Conservation (phyloP, 495 filamentous ascomycete genomes). For the Penicillium coffeae region DNA sequence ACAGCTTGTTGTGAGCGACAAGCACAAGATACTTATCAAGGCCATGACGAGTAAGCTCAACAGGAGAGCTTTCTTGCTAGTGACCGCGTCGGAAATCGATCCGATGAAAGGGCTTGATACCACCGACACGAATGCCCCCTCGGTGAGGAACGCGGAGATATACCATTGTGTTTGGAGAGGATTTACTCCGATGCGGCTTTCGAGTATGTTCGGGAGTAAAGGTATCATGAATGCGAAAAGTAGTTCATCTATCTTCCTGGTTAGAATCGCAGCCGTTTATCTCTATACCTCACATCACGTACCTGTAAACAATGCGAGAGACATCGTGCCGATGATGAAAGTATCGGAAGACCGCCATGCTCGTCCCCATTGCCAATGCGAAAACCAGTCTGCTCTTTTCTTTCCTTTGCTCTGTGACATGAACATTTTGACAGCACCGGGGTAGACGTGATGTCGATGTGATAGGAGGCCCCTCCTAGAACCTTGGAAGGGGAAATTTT, state of each 20-base stretch:
- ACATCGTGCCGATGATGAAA: slow-evolving; percentile 19
- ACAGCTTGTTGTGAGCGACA: slow-evolving; percentile 17
- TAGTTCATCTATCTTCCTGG: slow-evolving; percentile 12
- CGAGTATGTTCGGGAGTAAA: slow-evolving; percentile 22
- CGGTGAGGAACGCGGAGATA: slow-evolving; percentile 19
- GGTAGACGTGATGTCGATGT: too few relatives aligned
- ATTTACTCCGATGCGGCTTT: slow-evolving; percentile 18
- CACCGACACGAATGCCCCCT: slow-evolving; percentile 18
- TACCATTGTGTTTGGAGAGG: slow-evolving; percentile 13
- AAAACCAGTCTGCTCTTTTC: not conserved
- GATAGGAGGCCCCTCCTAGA: too few relatives aligned
- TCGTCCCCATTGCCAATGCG: slow-evolving; percentile 6
- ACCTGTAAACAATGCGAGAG: slow-evolving; percentile 21
- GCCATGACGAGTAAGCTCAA: slow-evolving; percentile 12
- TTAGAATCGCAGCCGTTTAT: not conserved
- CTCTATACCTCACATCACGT: not conserved
- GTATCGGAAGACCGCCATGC: slow-evolving; percentile 18
- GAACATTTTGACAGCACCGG: not conserved
- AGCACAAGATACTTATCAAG: slow-evolving; percentile 14
- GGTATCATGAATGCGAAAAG: slow-evolving; percentile 26
- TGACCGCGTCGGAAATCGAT: slow-evolving; percentile 17
- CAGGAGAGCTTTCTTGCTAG: slow-evolving; percentile 15
- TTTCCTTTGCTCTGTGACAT: not conserved
- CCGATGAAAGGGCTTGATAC: slow-evolving; percentile 16
- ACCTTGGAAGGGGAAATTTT: too few relatives aligned